Conservation (phyloP, 306 rosid species). For the Hylodesmum podocarpum region DNA sequence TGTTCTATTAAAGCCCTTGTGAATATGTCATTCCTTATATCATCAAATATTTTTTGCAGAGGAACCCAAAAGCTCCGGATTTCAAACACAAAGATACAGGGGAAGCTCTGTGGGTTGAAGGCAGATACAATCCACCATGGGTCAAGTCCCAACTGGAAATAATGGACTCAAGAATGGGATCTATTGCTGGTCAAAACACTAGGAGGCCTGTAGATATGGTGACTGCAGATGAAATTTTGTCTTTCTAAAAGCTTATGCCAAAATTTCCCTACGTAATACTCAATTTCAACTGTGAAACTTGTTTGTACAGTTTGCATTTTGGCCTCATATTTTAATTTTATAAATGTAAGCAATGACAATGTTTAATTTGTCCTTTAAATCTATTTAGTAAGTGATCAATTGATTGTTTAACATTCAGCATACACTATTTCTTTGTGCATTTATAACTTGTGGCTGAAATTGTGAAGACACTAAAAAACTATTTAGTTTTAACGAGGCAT, state of each 20-base stretch:
- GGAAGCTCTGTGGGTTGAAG: slow-evolving; percentile 89
- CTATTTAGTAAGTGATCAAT: not conserved
- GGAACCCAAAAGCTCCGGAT: slow-evolving; percentile 86
- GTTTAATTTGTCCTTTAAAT: not conserved
- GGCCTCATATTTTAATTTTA: not conserved
- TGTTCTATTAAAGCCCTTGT: not conserved
- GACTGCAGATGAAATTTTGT: slow-evolving; percentile 41
- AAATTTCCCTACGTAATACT: not conserved
- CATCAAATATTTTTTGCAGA: slow-evolving; percentile 46
- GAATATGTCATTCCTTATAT: slow-evolving; percentile 7
- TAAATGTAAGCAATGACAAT: not conserved
- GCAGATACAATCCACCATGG: slow-evolving; percentile 83
- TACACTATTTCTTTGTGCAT: not conserved
- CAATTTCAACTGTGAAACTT: slow-evolving; percentile 6
- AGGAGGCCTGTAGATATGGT: slow-evolving; percentile 45
- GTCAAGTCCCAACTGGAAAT: slow-evolving; percentile 82
- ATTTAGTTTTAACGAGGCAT: not conserved
- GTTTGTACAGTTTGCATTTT: slow-evolving; percentile 33
- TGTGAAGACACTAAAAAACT: not conserved
- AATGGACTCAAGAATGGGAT: slow-evolving; percentile 66
- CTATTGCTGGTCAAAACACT: slow-evolving; percentile 43
- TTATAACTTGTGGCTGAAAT: not conserved
- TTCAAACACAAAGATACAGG: slow-evolving; percentile 96
- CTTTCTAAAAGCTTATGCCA: slow-evolving; percentile 40
- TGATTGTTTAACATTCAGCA: not conserved